Conservation (phyloP, 1,139 yeast genomes). For the Saccharomycopsis phalli region DNA sequence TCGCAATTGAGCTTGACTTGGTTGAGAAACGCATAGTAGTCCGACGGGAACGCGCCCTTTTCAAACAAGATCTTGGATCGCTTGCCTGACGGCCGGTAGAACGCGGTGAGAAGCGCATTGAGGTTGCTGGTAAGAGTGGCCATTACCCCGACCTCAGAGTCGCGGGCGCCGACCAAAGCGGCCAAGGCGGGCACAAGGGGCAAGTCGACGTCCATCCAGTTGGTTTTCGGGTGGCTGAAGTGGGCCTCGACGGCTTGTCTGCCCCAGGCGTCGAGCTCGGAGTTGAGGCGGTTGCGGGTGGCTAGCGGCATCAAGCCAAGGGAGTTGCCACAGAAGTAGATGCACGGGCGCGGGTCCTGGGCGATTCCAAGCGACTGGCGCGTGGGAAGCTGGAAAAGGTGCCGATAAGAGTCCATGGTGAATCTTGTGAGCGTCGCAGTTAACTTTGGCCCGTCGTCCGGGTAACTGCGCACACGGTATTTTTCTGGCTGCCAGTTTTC, state of each 20-base stretch:
- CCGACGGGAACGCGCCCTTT: constrained; percentile 85
- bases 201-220: constrained; percentile 80
- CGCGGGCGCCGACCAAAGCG: constrained; percentile 64
- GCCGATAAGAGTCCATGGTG: no score
- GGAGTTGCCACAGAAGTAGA: constrained; percentile 84
- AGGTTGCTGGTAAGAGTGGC: constrained; percentile 78
- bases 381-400: constrained; percentile 60
- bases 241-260: constrained; percentile 78
- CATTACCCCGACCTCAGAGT: constrained; percentile 76
- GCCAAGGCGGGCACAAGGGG: constrained; percentile 65
- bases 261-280: constrained; percentile 77
- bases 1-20: constrained; percentile 56
- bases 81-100: constrained; percentile 55
- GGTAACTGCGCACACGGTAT: no score
- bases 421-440: no score
- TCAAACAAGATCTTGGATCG: constrained; percentile 66
- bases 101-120: constrained; percentile 63
- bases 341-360: constrained; percentile 27
- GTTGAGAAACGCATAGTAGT: constrained; percentile 76
- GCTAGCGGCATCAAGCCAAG: constrained; percentile 77
- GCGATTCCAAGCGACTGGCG: constrained; percentile 41
- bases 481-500: no score
- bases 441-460: no score
- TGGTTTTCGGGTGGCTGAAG: constrained; percentile 56
- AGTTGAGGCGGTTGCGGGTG: constrained; percentile 47